Evolutionary conservation across 805 yeast genomes (phyloP).

Genomic region (Candida suzukii): DNA sequence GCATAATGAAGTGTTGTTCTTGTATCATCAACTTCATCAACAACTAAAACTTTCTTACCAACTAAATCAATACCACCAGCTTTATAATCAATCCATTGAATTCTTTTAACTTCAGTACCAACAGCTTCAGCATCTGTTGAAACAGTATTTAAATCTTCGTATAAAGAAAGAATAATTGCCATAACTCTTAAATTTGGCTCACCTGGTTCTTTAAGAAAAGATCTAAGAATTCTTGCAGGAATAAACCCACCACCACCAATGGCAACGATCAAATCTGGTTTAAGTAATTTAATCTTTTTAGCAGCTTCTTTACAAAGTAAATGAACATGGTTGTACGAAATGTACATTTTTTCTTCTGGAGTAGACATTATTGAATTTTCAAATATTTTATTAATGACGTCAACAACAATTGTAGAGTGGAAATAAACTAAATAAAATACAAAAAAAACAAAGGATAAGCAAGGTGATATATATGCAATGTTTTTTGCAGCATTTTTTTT

Average conservation of each 20-base stretch:
- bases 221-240: slow-evolving; percentile 92
- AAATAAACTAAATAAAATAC: too few species aligned
- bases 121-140: slow-evolving; percentile 48
- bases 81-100: slow-evolving; percentile 78
- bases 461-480: too few species aligned
- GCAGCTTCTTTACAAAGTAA: slow-evolving; percentile 44
- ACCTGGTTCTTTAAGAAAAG: slow-evolving; percentile 85
- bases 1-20: slow-evolving; percentile 82
- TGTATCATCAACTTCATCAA: slow-evolving; percentile 84
- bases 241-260: slow-evolving; percentile 89
- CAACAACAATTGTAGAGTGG: too few species aligned
- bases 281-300: slow-evolving; percentile 56
- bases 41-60: slow-evolving; percentile 65
- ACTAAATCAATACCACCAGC: slow-evolving; percentile 49
- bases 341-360: slow-evolving; percentile 47
- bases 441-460: too few species aligned
- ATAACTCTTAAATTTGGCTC: slow-evolving; percentile 86
- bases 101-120: slow-evolving; percentile 68
- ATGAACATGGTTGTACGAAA: slow-evolving; percentile 76
- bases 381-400: too few species aligned
- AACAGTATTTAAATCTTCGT: slow-evolving; percentile 69
- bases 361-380: slow-evolving; percentile 24
- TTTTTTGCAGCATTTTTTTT: too few species aligned
- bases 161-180: slow-evolving; percentile 88
- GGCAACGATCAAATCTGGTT: slow-evolving; percentile 89